These are phyloP conservation scores for Penicillium frequentans DNA, from an alignment of 2,329 filamentous ascomycete genomes.

Conservation along the genomic window DNA sequence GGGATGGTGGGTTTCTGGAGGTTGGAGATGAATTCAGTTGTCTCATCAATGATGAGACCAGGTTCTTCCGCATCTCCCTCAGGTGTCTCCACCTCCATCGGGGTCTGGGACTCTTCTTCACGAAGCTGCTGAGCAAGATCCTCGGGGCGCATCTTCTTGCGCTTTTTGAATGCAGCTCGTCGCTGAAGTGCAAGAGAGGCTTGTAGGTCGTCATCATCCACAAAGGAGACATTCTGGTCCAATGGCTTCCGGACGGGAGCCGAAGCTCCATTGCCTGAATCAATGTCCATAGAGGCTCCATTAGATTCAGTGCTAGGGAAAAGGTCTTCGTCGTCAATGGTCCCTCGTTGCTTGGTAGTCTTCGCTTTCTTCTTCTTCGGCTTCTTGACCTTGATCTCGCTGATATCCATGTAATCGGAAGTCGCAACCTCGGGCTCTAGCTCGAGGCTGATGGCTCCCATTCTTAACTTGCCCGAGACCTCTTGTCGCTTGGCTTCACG, in stretches of 20 bases:
- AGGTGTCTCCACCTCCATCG: constrained; percentile 61
- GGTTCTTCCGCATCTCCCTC: constrained; percentile 53
- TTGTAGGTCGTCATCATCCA: constrained; percentile 92
- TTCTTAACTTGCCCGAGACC: constrained; percentile 61
- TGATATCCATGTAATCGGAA: constrained; percentile 86
- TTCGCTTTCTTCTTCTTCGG: constrained; percentile 84
- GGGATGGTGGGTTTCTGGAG: constrained; percentile 66
- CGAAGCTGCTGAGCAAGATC: constrained; percentile 80
- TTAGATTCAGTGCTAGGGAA: constrained; percentile 43
- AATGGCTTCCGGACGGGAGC: constrained; percentile 60
- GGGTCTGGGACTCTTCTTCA: constrained; percentile 57
- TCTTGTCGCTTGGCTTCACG: constrained; percentile 56
- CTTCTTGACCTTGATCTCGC: constrained; percentile 90
- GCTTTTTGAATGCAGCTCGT: constrained; percentile 81
- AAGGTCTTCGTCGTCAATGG: constrained; percentile 61
- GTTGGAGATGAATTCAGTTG: constrained; percentile 89
- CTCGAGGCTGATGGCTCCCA: constrained; percentile 75
- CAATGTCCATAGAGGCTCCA: constrained; percentile 71
- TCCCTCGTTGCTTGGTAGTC: constrained; percentile 66
- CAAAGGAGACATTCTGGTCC: constrained; percentile 66
- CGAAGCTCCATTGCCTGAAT: constrained; percentile 51
- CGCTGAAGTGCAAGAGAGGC: constrained; percentile 81
- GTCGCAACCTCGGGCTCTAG: constrained; percentile 64
- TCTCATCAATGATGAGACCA: constrained; percentile 91
- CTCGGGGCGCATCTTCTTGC: constrained; percentile 81